Percentiles rank a stretch among this genome's conserved stretches.
phyloP scores from a whole-genome alignment of 306 rosid species.

The Datisca glomerata region DNA sequence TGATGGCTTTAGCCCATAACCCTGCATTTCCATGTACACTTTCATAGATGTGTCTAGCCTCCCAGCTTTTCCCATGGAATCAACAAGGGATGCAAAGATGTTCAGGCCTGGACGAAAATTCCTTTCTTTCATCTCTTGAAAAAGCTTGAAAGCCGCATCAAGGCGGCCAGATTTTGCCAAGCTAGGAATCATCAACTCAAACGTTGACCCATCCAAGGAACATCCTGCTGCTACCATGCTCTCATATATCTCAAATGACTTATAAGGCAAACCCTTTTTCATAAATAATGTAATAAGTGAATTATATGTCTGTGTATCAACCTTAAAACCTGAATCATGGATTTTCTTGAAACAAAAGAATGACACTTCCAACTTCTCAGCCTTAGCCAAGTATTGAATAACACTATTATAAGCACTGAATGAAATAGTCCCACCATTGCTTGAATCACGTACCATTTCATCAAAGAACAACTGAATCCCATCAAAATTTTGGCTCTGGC shows the following conservation, averaged over 20 bases:
- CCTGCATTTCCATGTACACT: conserved; percentile 82
- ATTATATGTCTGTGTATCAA: conserved; percentile 69
- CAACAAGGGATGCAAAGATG: conserved; percentile 64
- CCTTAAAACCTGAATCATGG: conserved; percentile 44
- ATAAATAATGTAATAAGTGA: conserved; percentile 67
- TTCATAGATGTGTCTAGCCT: conserved; percentile 76
- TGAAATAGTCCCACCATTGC: conserved; percentile 29
- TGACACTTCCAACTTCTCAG: conserved; percentile 78
- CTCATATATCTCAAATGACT: conserved; percentile 89
- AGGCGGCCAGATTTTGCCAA: conserved; percentile 90
- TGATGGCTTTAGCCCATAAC: conserved; percentile 59
- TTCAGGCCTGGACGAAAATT: conserved; percentile 49
- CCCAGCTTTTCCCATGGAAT: conserved; percentile 95
- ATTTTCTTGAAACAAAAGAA: conserved; percentile 82
- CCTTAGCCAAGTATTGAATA: conserved; percentile 73
- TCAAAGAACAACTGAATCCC: conserved; percentile 74
- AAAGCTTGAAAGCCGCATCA: conserved; percentile 82
- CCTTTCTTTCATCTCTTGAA: conserved; percentile 72
- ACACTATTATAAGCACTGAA: conserved; percentile 54
- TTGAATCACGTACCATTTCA: conserved; percentile 69
- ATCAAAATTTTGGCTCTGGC: conserved; percentile 54
- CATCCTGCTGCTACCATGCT: conserved; percentile 59
- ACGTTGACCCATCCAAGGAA: conserved; percentile 62
- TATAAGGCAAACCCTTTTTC: conserved; percentile 84
- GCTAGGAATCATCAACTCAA: conserved; percentile 85